Base-by-base conservation (phyloP, 257 asterid genomes). In the Petrea volubilis region DNA sequence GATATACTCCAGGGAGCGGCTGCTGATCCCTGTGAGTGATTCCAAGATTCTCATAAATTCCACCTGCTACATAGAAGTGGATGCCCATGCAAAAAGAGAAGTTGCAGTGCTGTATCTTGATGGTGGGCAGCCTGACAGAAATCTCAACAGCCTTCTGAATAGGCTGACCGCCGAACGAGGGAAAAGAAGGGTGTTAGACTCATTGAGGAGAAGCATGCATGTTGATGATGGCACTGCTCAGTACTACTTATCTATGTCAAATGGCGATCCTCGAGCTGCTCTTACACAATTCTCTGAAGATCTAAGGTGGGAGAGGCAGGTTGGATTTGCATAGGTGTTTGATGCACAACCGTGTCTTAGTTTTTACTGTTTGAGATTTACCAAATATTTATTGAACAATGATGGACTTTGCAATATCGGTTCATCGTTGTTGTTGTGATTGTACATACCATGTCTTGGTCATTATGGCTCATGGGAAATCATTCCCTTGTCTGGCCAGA, bases 221-320 rank as follows among this genome's bases (percentile, higher is more conserved):
- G 91, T 84, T 51, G 97, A 94, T 60, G 95, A 88, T 65, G 95
- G 88, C 80, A 94, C 96, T 73, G 99, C 95, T 70, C 91, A 78
- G 8, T 91, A 91, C 82, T 94, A 94, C 79, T 74, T 91, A 41
- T 83, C 97, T 38, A 74, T 86, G 25, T 82, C 99, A 23, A 81
- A 91, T 24, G 99, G 95, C 52, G 96, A 94, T 69, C 99, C 96
- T 34, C 92, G 97, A 76, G 94, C 90, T 49, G 99, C 97, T 12
- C 75, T 94, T 18, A 63, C 88, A n/a, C 89, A 75, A 66, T 85
- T 89, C 81, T 88, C 95, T 0, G 90, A 91, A 71, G 99, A 94
- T 81, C 74, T 94, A 56, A 78, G 75, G 51, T 94, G 99, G 97
- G 97, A 91, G 86, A 89, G 90, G 77, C 87, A 81, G 68, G 87